phyloP scores from a whole-genome alignment of 495 filamentous ascomycete genomes.

The Aspergillus sclerotiicarbonarius region DNA sequence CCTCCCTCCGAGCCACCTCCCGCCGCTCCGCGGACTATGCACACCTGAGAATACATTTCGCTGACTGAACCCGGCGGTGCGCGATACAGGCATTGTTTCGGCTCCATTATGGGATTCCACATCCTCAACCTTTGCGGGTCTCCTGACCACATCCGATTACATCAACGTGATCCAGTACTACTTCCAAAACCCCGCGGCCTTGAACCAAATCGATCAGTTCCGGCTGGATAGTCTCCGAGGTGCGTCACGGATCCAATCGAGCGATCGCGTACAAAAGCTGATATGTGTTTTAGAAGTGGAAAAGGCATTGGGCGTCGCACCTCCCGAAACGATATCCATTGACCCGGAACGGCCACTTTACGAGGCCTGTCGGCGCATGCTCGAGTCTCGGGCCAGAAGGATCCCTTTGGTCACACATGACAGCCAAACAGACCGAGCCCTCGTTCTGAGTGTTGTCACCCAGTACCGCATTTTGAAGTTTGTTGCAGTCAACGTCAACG shows the following conservation, averaged over 20 bases:
- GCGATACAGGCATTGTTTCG: constrained; percentile 82
- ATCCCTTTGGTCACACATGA: constrained; percentile 94
- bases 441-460: constrained; percentile 94
- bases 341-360: constrained; percentile 87
- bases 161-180: constrained; percentile 99
- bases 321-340: constrained; percentile 93
- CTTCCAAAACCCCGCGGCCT: constrained; percentile 91
- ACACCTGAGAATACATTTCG: constrained; percentile 14
- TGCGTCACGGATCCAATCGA: constrained; percentile 30
- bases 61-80: constrained; percentile 21
- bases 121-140: constrained; percentile 87
- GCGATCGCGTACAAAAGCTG: constrained; percentile 9
- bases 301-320: constrained; percentile 82
- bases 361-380: constrained; percentile 92
- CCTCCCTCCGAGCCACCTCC: constrained; percentile 3
- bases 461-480: constrained; percentile 99
- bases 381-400: constrained; percentile 84
- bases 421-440: constrained; percentile 87
- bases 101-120: constrained; percentile 97
- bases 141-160: constrained; percentile 94
- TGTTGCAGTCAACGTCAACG: constrained; percentile 91
- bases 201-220: constrained; percentile 90
- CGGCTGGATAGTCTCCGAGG: constrained; percentile 89
- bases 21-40: neutral
- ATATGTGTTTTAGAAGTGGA: constrained; percentile 72